Evolutionary conservation across 1,139 yeast species (phyloP).

Genomic region (Taphrina wiesneri): DNA sequence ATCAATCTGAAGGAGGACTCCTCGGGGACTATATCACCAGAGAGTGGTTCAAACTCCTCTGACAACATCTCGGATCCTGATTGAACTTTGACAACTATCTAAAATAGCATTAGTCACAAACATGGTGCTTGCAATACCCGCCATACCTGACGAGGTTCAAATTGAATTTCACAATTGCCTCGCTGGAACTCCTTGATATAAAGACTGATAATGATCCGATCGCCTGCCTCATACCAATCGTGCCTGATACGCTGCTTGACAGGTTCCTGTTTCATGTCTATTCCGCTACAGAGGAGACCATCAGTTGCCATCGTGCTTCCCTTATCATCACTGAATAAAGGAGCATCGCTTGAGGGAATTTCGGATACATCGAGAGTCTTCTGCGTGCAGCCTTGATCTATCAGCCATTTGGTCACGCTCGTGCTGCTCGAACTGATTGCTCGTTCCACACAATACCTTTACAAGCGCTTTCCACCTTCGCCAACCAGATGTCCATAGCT

Average conservation of each 20-base stretch:
- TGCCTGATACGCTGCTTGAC: constrained; percentile 49
- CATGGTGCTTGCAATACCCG: not conserved
- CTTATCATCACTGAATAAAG: constrained; percentile 22
- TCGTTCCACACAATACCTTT: not conserved
- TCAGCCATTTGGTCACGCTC: not conserved
- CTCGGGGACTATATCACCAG: constrained; percentile 54
- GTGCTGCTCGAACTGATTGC: too few relatives aligned
- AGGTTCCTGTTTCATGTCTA: constrained; percentile 45
- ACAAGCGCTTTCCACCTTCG: not conserved
- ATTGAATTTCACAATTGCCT: constrained; percentile 42
- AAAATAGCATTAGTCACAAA: not conserved
- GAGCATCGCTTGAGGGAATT: constrained; percentile 17
- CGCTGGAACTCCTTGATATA: constrained; percentile 67
- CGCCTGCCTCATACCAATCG: constrained; percentile 77
- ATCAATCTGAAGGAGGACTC: constrained; percentile 57
- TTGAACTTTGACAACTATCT: not conserved
- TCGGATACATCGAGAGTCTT: not conserved
- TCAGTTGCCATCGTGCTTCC: constrained; percentile 38
- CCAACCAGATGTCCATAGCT: constrained; percentile 54
- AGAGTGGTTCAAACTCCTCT: constrained; percentile 53
- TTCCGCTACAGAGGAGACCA: constrained; percentile 40
- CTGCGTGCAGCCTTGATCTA: not conserved
- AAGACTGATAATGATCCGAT: constrained; percentile 63
- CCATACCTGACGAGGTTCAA: constrained; percentile 44
- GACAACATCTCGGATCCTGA: not conserved